Conservation (phyloP, 768 basidiomycete species). For the Termitomyces sp. region DNA sequence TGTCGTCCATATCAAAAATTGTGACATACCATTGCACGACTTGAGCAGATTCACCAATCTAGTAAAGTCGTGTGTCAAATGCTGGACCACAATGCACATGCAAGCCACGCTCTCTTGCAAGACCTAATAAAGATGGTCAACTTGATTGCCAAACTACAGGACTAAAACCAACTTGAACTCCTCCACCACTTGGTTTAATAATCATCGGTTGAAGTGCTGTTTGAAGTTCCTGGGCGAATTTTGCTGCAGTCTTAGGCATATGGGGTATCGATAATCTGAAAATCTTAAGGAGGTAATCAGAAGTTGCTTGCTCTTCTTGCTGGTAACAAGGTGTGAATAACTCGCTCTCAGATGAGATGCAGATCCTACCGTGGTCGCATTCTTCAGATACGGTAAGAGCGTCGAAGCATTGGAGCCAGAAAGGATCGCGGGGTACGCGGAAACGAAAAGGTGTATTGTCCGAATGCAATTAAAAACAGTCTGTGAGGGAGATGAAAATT, state of each 20-base stretch:
- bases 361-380: conserved; percentile 58
- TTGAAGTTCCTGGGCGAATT: conserved; percentile 87
- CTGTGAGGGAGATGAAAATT: conserved; percentile 29
- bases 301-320: conserved; percentile 79
- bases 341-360: background rate
- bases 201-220: conserved; percentile 85
- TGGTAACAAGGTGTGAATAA: conserved; percentile 22
- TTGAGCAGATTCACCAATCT: conserved; percentile 76
- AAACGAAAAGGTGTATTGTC: conserved; percentile 78
- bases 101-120: conserved; percentile 92
- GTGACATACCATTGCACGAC: conserved; percentile 70
- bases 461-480: conserved; percentile 80
- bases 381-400: conserved; percentile 87
- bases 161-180: conserved; percentile 48
- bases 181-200: conserved; percentile 68
- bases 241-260: conserved; percentile 85
- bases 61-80: conserved; percentile 82
- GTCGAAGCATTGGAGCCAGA: conserved; percentile 80
- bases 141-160: background rate
- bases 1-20: background rate
- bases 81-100: conserved; percentile 78
- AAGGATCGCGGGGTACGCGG: conserved; percentile 81
- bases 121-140: conserved; percentile 38
- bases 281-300: conserved; percentile 85
- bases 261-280: conserved; percentile 81